These are phyloP conservation scores for Penicillium parvum DNA, from an alignment of 495 filamentous ascomycete genomes.

Conservation along the genomic window DNA sequence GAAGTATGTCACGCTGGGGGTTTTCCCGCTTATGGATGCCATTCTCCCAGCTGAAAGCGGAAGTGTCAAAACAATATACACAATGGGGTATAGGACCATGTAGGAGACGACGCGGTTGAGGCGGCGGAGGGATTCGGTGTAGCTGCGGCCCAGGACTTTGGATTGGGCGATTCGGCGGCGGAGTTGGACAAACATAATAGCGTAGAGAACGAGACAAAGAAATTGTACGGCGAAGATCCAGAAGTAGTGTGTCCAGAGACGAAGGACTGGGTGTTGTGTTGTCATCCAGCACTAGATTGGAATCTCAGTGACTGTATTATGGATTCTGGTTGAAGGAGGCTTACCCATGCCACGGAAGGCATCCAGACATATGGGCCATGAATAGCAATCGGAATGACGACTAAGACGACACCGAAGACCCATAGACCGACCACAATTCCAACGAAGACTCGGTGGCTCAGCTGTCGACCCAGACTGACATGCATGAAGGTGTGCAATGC, in stretches of 20 bases:
- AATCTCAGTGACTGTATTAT: no score
- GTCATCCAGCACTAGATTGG: slow-evolving; percentile 63
- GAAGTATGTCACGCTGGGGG: slow-evolving; percentile 54
- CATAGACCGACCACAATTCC: slow-evolving; percentile 43
- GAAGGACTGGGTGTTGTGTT: slow-evolving; percentile 47
- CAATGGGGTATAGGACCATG: slow-evolving; percentile 65
- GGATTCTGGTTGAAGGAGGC: slow-evolving; percentile 7
- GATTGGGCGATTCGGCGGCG: slow-evolving; percentile 34
- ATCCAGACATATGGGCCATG: slow-evolving; percentile 53
- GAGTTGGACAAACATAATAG: slow-evolving; percentile 54
- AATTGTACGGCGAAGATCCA: slow-evolving; percentile 65
- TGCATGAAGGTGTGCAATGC: slow-evolving; percentile 58
- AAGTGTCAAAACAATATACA: slow-evolving; percentile 60
- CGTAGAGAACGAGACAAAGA: slow-evolving; percentile 55
- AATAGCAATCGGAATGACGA: slow-evolving; percentile 45
- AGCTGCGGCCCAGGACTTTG: slow-evolving; percentile 18
- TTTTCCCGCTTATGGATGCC: slow-evolving; percentile 49
- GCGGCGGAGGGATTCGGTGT: slow-evolving; percentile 19
- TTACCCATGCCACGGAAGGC: slow-evolving; percentile 55
- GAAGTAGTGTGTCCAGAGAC: slow-evolving; percentile 65
- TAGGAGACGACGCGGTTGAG: slow-evolving; percentile 43
- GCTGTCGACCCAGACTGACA: slow-evolving; percentile 49
- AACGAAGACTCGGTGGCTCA: slow-evolving; percentile 48
- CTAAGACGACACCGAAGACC: slow-evolving; percentile 52
- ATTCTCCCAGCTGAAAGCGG: slow-evolving; percentile 62